phyloP scores from a whole-genome alignment of 2,329 filamentous ascomycete genomes.

The Colletotrichum sansevieriae region DNA sequence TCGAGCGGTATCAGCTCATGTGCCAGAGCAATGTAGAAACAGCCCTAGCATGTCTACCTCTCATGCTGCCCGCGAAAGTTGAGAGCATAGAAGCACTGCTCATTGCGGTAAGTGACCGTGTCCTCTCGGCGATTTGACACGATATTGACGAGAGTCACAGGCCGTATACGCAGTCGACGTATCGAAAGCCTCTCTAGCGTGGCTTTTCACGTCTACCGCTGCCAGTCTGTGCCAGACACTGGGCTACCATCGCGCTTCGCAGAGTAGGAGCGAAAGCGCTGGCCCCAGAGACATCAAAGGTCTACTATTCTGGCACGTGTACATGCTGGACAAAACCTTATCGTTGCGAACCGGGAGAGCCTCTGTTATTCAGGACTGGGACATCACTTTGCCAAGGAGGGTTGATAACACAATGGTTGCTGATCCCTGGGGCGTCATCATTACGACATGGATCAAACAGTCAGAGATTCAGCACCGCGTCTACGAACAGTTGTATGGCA shows the following conservation, averaged over 20 bases:
- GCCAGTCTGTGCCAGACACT: constrained; percentile 72
- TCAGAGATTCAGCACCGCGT: constrained; percentile 69
- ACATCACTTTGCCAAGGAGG: constrained; percentile 64
- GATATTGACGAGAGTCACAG: constrained; percentile 49
- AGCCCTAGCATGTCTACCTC: constrained; percentile 62
- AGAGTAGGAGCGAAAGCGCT: constrained; percentile 50
- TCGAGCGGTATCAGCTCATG: constrained; percentile 54
- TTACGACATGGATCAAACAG: constrained; percentile 67
- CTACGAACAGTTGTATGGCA: constrained; percentile 63
- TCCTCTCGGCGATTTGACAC: neutral
- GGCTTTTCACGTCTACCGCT: constrained; percentile 71
- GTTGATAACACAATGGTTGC: constrained; percentile 48
- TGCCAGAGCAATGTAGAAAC: constrained; percentile 65
- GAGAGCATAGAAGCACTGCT: constrained; percentile 70
- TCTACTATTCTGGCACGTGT: constrained; percentile 65
- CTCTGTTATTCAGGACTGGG: constrained; percentile 68
- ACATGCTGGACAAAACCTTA: constrained; percentile 68
- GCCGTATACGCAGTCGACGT: constrained; percentile 72
- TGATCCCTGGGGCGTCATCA: constrained; percentile 61
- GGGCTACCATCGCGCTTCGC: constrained; percentile 67
- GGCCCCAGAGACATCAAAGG: constrained; percentile 52
- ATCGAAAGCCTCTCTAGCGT: constrained; percentile 73
- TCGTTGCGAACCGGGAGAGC: constrained; percentile 68
- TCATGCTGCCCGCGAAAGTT: constrained; percentile 67
- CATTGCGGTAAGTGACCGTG: constrained; percentile 63